Percentiles rank a stretch among this genome's conserved stretches.
These are phyloP conservation scores for Periconia sp. DNA, from an alignment of 2,329 filamentous ascomycete genomes.

Conservation along the genomic window DNA sequence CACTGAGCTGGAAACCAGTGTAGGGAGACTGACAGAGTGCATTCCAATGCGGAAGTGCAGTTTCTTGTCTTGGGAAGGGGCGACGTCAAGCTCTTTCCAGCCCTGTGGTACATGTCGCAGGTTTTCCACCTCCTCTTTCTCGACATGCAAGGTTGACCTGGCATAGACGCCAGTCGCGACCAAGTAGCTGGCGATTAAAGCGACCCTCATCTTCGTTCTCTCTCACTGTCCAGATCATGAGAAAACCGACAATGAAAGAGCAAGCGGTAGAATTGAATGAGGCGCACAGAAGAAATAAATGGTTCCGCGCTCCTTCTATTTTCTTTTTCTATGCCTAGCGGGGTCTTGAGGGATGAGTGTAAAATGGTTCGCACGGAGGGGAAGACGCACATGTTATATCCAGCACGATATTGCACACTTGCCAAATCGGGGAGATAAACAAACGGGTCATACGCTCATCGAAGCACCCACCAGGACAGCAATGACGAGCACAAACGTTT, in stretches of 20 bases:
- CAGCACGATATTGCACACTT: not conserved
- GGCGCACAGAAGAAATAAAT: too few relatives aligned
- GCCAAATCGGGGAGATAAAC: not conserved
- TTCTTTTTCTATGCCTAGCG: too few relatives aligned
- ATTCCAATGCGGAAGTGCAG: constrained; percentile 44
- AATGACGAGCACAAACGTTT: not conserved
- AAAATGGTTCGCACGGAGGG: too few relatives aligned
- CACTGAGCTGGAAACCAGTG: too few relatives aligned
- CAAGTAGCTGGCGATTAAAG: constrained; percentile 35
- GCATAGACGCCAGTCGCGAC: constrained; percentile 31
- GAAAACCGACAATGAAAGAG: not conserved
- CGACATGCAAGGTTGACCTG: constrained; percentile 28
- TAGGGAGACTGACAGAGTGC: constrained; percentile 35
- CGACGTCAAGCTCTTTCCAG: constrained; percentile 36
- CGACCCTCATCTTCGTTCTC: constrained; percentile 29
- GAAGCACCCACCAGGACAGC: not conserved
- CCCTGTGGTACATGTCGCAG: constrained; percentile 37
- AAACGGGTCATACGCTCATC: not conserved
- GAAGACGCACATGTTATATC: too few relatives aligned
- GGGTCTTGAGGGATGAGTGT: too few relatives aligned
- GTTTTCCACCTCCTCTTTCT: constrained; percentile 34
- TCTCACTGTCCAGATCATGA: not conserved
- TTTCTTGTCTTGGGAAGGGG: constrained; percentile 31
- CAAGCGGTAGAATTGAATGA: too few relatives aligned
- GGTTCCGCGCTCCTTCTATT: too few relatives aligned